phyloP scores from a whole-genome alignment of 192 early-diverging fungal genomes.

The Coemansia sp. region DNA sequence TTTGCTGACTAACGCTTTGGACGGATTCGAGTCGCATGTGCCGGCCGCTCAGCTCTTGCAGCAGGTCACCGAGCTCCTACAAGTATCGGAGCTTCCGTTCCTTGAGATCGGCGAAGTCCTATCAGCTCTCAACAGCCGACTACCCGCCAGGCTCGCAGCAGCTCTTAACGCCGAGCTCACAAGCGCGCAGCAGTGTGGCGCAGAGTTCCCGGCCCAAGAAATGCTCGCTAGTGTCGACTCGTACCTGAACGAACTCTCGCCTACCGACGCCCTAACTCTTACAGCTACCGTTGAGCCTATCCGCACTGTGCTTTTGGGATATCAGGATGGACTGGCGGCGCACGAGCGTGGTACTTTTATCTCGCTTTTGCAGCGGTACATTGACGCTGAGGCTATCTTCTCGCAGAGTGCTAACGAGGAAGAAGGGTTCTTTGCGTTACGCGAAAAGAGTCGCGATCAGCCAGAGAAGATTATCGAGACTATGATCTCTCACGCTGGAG shows the following conservation, averaged over 20 bases:
- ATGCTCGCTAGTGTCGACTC: conserved; percentile 67
- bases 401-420: conserved; percentile 73
- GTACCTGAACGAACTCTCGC: conserved; percentile 56
- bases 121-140: conserved; percentile 81
- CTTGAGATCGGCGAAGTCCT: conserved; percentile 80
- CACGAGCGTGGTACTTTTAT: conserved; percentile 76
- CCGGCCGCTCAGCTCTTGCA: conserved; percentile 64
- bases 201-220: conserved; percentile 72
- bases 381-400: conserved; percentile 84
- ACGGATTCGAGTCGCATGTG: conserved; percentile 81
- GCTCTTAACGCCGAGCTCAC: conserved; percentile 55
- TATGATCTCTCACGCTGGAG: conserved; percentile 84
- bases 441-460: conserved; percentile 85
- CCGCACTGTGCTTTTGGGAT: conserved; percentile 66
- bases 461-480: conserved; percentile 69
- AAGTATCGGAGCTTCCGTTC: conserved; percentile 82
- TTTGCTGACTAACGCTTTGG: conserved; percentile 68
- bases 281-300: conserved; percentile 70
- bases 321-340: conserved; percentile 72
- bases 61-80: conserved; percentile 73
- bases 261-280: conserved; percentile 69
- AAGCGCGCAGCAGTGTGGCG: conserved; percentile 35
- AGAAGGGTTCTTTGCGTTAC: conserved; percentile 80
- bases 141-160: conserved; percentile 71
- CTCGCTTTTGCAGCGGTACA: conserved; percentile 82